Percentiles rank a stretch among this genome's conserved stretches.
These are phyloP conservation scores for Skeletonema costatum DNA, from an alignment of 108 stramenopile genomes.

Conservation along the genomic window DNA sequence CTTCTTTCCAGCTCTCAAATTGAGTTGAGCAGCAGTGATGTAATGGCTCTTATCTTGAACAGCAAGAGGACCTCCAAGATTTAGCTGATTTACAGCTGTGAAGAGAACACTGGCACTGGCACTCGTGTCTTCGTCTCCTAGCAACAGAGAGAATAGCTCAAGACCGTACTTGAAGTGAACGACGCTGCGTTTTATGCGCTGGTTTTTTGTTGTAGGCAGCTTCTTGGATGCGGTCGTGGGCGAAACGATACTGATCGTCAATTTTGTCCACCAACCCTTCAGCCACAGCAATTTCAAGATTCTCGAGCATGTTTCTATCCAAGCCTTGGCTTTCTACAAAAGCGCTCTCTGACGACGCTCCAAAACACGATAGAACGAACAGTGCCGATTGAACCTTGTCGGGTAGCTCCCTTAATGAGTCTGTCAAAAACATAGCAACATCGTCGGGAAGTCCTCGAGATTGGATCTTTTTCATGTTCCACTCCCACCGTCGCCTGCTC, in stretches of 20 bases:
- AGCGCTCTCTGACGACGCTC: too few relatives aligned
- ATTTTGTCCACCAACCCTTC: slow-evolving; percentile 2
- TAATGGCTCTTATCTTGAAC: too few relatives aligned
- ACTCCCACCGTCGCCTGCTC: slow-evolving; percentile 14
- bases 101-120: slow-evolving; percentile 10
- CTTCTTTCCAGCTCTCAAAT: slow-evolving; percentile 32
- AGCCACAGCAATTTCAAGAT: not conserved
- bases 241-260: not conserved
- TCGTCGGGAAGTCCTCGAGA: slow-evolving; percentile 8
- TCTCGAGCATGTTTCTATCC: too few relatives aligned
- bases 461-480: slow-evolving; percentile 16
- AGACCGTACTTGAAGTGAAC: not conserved
- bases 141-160: not conserved
- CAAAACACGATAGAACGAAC: slow-evolving; percentile 2
- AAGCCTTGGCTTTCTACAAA: too few relatives aligned
- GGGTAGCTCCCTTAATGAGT: not conserved
- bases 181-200: not conserved
- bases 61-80: too few relatives aligned
- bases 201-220: slow-evolving; percentile 10
- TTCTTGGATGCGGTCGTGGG: slow-evolving; percentile 7
- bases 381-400: not conserved
- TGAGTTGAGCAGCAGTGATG: not conserved
- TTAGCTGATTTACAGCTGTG: slow-evolving; percentile 1
- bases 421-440: not conserved
- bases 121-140: not conserved